A percentile compares a stretch with the other conserved stretches of the same genome.
These are phyloP conservation scores for Calonectria pteridis DNA, from an alignment of 2,329 filamentous ascomycete species.

Conservation along the genomic window DNA sequence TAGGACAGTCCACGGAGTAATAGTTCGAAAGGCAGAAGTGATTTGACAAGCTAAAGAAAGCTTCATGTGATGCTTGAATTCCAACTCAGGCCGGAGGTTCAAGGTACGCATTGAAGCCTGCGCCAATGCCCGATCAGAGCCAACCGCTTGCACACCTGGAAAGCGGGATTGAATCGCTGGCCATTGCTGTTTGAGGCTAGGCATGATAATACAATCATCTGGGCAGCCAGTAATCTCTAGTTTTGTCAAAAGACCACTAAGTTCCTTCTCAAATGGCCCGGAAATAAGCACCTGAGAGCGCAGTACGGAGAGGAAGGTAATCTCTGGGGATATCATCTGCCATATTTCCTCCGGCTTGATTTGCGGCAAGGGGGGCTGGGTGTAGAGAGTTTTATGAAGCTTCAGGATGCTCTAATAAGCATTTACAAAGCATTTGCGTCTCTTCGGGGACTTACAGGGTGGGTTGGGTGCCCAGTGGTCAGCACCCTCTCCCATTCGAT, in stretches of 20 bases:
- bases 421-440: neutral
- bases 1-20: neutral
- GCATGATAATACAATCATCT: neutral
- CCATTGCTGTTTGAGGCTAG: neutral
- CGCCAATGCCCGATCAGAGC: neutral
- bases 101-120: neutral
- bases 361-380: neutral
- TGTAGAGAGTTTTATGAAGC: neutral
- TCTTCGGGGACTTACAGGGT: neutral
- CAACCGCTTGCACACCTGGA: neutral
- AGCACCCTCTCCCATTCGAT: neutral
- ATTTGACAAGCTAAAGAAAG: neutral
- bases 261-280: neutral
- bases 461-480: neutral
- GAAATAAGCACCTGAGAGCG: neutral
- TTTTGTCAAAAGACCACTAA: neutral
- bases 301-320: neutral
- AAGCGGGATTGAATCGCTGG: neutral
- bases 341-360: neutral
- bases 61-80: neutral
- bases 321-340: neutral
- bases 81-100: neutral
- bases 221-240: neutral
- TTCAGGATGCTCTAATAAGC: neutral
- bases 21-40: neutral